phyloP scores from a whole-genome alignment of 1,284 basidiomycete genomes.

The Sparassis latifolia region DNA sequence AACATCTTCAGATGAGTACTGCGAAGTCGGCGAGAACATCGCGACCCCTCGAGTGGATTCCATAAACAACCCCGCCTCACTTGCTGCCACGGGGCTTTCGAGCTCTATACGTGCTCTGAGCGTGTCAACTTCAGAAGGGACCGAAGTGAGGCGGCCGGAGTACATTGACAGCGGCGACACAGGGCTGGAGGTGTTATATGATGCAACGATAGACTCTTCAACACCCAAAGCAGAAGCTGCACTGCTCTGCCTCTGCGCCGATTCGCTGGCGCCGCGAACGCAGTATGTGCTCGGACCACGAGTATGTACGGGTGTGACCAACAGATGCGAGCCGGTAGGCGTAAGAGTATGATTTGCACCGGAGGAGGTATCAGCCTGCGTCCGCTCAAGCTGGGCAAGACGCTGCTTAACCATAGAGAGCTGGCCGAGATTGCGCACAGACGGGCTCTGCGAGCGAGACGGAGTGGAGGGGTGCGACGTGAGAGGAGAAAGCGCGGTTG shows the following conservation, averaged over 20 bases:
- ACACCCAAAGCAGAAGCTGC: conserved; percentile 10
- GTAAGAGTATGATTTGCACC: too few relatives aligned
- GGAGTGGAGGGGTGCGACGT: conserved; percentile 11
- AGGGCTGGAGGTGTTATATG: conserved; percentile 10
- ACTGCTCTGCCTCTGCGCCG: conserved; percentile 13
- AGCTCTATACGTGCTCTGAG: too few relatives aligned
- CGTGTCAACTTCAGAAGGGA: conserved; percentile 1
- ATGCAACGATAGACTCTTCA: conserved; percentile 17
- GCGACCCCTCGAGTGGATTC: background rate
- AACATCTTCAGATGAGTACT: conserved; percentile 15
- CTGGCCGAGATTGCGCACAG: conserved; percentile 42
- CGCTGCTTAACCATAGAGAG: conserved; percentile 47
- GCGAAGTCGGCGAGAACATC: conserved; percentile 18
- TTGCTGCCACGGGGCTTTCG: too few relatives aligned
- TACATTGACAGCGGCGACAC: conserved; percentile 12
- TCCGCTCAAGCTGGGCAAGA: conserved; percentile 36
- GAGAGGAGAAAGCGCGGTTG: conserved; percentile 8
- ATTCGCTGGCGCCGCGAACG: too few relatives aligned
- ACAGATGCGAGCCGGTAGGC: too few relatives aligned
- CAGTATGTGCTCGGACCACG: too few relatives aligned
- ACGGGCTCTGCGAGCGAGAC: conserved; percentile 37
- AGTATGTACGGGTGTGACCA: too few relatives aligned
- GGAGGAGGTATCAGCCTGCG: conserved; percentile 9
- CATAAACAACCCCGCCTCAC: too few relatives aligned
- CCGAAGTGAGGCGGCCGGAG: conserved; percentile 16